Percentiles rank a stretch among this genome's conserved stretches.
Conservation (phyloP, 169 alveolate species). For the Plasmodium gonderi region DNA sequence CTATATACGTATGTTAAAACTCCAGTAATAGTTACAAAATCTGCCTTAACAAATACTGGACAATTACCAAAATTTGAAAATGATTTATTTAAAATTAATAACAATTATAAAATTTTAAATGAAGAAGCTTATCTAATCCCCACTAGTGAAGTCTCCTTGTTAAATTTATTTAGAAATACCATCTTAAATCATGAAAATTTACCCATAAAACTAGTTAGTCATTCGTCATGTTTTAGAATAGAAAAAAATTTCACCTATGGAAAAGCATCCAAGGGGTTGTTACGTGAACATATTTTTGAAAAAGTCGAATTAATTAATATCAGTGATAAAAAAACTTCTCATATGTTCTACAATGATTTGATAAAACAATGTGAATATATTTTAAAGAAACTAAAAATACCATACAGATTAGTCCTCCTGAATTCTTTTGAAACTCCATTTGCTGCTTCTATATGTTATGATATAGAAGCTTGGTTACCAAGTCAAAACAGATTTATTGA, state of each 20-base stretch:
- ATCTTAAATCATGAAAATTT: constrained; percentile 47
- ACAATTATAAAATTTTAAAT: constrained; percentile 76
- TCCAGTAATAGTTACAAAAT: constrained; percentile 77
- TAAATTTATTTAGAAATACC: constrained; percentile 76
- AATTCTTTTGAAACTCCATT: constrained; percentile 78
- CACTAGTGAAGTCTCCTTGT: constrained; percentile 84
- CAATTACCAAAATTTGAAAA: constrained; percentile 86
- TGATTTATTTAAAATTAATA: constrained; percentile 80
- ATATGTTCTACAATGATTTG: constrained; percentile 75
- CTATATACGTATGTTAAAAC: constrained; percentile 78
- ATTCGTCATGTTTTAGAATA: constrained; percentile 81
- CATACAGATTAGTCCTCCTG: constrained; percentile 75
- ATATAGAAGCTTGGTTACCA: constrained; percentile 84
- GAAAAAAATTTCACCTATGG: constrained; percentile 84
- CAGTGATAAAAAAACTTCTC: constrained; percentile 67
- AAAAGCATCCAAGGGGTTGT: constrained; percentile 81
- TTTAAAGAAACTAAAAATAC: constrained; percentile 71
- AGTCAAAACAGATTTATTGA: constrained; percentile 80
- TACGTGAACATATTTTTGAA: constrained; percentile 84
- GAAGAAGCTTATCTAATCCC: constrained; percentile 85
- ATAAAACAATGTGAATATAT: constrained; percentile 81
- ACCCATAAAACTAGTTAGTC: constrained; percentile 80
- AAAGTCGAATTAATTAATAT: constrained; percentile 82
- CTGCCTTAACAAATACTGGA: constrained; percentile 78
- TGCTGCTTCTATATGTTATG: constrained; percentile 80